A percentile compares a stretch with the other conserved stretches of the same genome.
Evolutionary conservation across 306 rosid species (phyloP).

Genomic region (Amphicarpaea edgeworthii): DNA sequence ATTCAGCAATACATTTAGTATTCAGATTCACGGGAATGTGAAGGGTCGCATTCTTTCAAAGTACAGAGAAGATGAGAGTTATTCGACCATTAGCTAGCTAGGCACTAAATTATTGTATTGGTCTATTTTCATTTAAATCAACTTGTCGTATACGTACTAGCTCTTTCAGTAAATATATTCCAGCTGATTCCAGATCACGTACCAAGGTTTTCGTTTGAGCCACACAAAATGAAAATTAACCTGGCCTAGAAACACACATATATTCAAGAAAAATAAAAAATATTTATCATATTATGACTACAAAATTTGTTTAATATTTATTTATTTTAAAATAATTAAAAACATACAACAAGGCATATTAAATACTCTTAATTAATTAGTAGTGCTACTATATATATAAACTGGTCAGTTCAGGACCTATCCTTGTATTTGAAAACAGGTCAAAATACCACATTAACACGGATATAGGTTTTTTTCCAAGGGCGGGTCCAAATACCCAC

Average conservation of each 20-base stretch:
- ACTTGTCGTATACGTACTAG: conserved; percentile 5
- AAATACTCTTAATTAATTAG: not conserved
- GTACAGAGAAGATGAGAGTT: not conserved
- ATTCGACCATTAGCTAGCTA: conserved; percentile 11
- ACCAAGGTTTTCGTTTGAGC: conserved; percentile 27
- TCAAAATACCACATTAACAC: too few species aligned
- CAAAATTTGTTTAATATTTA: not conserved
- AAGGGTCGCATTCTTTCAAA: conserved; percentile 36
- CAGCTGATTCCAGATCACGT: conserved; percentile 38
- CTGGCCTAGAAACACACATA: not conserved
- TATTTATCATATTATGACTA: not conserved
- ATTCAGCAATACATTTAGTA: not conserved
- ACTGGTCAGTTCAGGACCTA: too few species aligned
- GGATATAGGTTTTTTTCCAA: not conserved
- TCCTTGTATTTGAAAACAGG: too few species aligned
- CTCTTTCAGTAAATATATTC: conserved; percentile 20
- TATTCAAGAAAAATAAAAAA: not conserved
- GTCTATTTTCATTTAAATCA: conserved; percentile 43
- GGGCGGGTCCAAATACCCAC: not conserved
- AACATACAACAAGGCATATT: not conserved
- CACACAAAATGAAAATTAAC: conserved; percentile 34
- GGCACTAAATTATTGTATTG: not conserved
- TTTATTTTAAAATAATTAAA: not conserved
- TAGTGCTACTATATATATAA: too few species aligned
- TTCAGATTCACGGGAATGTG: conserved; percentile 6